Conservation (phyloP, 2,329 filamentous ascomycete genomes). For the Epichloe amarillans region DNA sequence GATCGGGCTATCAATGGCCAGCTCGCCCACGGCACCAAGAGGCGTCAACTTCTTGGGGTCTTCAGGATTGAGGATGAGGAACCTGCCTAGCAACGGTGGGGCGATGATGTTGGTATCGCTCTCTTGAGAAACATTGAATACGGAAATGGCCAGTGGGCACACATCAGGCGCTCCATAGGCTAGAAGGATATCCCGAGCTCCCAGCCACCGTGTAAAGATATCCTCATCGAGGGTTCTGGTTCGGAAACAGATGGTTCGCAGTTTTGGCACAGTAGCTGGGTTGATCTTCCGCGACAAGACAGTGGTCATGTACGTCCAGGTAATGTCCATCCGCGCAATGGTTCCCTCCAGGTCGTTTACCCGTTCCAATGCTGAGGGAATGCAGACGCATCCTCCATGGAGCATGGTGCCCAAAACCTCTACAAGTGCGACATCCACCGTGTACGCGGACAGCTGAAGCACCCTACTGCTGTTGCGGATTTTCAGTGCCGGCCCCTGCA, state of each 20-base stretch:
- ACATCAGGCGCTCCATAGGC: conserved; percentile 39
- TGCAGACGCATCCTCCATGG: conserved; percentile 44
- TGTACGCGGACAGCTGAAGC: conserved; percentile 40
- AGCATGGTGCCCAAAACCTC: conserved; percentile 40
- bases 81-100: conserved; percentile 33
- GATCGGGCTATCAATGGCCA: conserved; percentile 41
- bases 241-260: conserved; percentile 32
- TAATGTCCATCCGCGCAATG: conserved; percentile 36
- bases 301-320: conserved; percentile 43
- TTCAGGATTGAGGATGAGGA: conserved; percentile 40
- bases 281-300: conserved; percentile 37
- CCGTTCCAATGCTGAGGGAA: conserved; percentile 37
- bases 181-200: conserved; percentile 31
- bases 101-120: conserved; percentile 29
- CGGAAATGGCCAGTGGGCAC: conserved; percentile 37
- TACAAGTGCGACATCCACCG: conserved; percentile 37
- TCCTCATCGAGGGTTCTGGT: conserved; percentile 37
- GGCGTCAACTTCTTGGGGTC: conserved; percentile 37
- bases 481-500: conserved; percentile 35
- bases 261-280: conserved; percentile 21
- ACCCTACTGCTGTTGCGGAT: conserved; percentile 40
- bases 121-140: conserved; percentile 27
- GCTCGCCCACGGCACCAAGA: conserved; percentile 41
- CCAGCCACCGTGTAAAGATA: conserved; percentile 32
- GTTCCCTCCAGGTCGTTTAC: conserved; percentile 35